Conservation (phyloP, 495 filamentous ascomycete species). For the Podospora pseudoanserina region DNA sequence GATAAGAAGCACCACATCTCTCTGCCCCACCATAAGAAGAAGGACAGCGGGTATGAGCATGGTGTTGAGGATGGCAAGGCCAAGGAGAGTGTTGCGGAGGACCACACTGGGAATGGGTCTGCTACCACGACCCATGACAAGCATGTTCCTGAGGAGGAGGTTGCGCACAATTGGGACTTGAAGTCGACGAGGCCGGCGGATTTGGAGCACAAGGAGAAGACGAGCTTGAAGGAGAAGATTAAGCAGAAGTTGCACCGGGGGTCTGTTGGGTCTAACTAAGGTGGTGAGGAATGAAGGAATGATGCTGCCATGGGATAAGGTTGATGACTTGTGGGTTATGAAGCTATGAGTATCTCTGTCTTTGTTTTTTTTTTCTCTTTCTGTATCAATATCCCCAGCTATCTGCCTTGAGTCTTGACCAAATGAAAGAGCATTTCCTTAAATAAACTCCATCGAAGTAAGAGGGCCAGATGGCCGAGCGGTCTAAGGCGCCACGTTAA, state of each 20-base stretch:
- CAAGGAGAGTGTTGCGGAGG: not conserved
- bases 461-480: not conserved
- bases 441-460: not conserved
- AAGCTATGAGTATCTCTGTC: not conserved
- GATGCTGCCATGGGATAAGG: not conserved
- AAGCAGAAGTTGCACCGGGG: conserved; percentile 43
- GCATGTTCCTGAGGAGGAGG: not conserved
- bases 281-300: not conserved
- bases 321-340: not conserved
- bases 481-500: not conserved
- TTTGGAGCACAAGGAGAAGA: conserved; percentile 28
- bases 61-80: not conserved
- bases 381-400: not conserved
- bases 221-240: conserved; percentile 42
- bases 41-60: conserved; percentile 3
- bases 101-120: not conserved
- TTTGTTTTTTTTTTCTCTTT: not conserved
- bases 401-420: not conserved
- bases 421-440: not conserved
- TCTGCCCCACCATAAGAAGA: not conserved
- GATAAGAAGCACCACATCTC: not conserved
- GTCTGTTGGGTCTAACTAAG: not conserved
- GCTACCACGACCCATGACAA: not conserved
- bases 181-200: not conserved
- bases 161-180: not conserved